A percentile compares a stretch with the other conserved stretches of the same genome.
phyloP scores from a whole-genome alignment of 495 filamentous ascomycete genomes.

The Penicillium nucicola region DNA sequence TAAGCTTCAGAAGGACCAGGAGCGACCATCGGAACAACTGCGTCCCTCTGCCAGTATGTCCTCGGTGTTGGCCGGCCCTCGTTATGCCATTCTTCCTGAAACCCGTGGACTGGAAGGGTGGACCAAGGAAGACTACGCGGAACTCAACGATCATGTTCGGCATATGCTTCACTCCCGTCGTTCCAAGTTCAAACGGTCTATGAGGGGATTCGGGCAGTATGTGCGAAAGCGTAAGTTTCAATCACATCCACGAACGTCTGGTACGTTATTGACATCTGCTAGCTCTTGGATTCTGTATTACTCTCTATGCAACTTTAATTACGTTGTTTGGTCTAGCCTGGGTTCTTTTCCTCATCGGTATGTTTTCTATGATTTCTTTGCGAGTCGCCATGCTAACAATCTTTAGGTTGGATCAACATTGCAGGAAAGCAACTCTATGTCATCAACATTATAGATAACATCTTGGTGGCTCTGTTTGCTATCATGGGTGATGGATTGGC shows the following conservation, averaged over 20 bases:
- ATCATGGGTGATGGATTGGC: conserved; percentile 74
- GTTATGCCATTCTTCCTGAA: conserved; percentile 47
- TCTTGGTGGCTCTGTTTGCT: conserved; percentile 74
- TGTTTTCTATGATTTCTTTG: background rate
- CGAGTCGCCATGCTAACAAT: background rate
- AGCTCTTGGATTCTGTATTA: conserved; percentile 72
- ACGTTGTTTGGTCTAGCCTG: conserved; percentile 78
- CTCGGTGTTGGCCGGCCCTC: conserved; percentile 28
- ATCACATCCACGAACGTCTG: background rate
- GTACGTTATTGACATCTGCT: background rate
- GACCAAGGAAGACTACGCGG: conserved; percentile 63
- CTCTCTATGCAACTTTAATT: conserved; percentile 75
- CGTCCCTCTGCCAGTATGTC: conserved; percentile 30
- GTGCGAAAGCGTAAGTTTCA: conserved; percentile 55
- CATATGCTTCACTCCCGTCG: conserved; percentile 78
- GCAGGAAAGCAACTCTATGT: conserved; percentile 64
- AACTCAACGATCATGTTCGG: conserved; percentile 76
- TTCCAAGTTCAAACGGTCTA: conserved; percentile 68
- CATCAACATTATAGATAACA: conserved; percentile 73
- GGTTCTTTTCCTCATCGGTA: conserved; percentile 78
- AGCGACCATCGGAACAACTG: conserved; percentile 28
- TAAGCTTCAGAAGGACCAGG: conserved; percentile 11
- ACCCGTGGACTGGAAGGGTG: conserved; percentile 65
- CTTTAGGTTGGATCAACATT: conserved; percentile 72
- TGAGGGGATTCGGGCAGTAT: conserved; percentile 76